Base-by-base conservation (phyloP, 371 early-diverging fungal genomes). In the Circinella umbellata region DNA sequence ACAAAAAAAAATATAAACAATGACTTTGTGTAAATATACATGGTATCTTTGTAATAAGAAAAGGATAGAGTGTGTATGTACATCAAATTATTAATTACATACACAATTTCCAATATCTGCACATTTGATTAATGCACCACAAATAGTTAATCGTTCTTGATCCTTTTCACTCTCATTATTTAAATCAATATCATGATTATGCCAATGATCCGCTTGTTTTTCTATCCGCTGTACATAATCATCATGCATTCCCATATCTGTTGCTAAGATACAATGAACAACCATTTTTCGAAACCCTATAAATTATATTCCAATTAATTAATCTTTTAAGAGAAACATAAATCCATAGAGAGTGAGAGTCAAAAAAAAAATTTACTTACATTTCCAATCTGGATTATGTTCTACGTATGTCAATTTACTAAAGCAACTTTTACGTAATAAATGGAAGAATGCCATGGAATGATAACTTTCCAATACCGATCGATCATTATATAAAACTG, bases 391-490 rank as follows among this genome's bases (percentile, higher is more conserved):
- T 0, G 77, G 71, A 60, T 73, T 69, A 14, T 68, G 38, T 51
- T 68, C 69, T 67, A 73, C 51, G 35, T 86, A 86, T 36, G 85
- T 86, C 66, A 85, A 76, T 27, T 81, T 74, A 66, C 83, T 76
- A 69, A 90, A 90, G 13, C 89, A 87, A 66, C 86, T 81, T 75
- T 80, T 66, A 67, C 84, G 77, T 76, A 98, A 84, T 11, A 98
- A 76, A 73, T 91, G 88, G 78, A 94, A 95, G 55, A 96, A 90
- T 6, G 93, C 86, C 79, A 94, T 91, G 4, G 93, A 89, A 76
- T 98, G 99, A 79, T 94, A 96, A 77, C 94, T 96, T 81, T 98
- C 99, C 17, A 98, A 84, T 6, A 96, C 94, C 0, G 96, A 93
- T 67, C 90, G 88, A 83, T 96, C 96, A 78, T 97, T 96, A 85